phyloP scores from a whole-genome alignment of 2,329 filamentous ascomycete species.

The Beauveria sp. region DNA sequence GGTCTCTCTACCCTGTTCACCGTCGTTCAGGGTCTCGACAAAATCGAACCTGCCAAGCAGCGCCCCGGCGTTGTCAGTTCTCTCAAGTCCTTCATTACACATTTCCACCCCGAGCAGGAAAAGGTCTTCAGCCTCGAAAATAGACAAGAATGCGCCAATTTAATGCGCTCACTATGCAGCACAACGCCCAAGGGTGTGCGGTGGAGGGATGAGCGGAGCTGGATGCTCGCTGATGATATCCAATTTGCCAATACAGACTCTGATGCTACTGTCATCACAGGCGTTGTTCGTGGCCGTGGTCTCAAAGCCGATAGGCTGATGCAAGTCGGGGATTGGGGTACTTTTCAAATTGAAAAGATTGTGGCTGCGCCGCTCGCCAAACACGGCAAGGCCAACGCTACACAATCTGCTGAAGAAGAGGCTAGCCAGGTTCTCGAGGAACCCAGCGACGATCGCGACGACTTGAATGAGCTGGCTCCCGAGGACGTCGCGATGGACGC shows the following conservation, averaged over 20 bases:
- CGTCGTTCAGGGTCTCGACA: conserved; percentile 71
- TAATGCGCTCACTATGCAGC: conserved; percentile 85
- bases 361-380: conserved; percentile 62
- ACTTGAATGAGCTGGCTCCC: conserved; percentile 74
- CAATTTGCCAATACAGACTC: conserved; percentile 56
- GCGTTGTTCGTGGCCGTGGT: conserved; percentile 76
- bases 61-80: conserved; percentile 69
- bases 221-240: conserved; percentile 85
- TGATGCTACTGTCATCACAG: conserved; percentile 68
- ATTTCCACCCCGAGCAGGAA: conserved; percentile 89
- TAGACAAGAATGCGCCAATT: conserved; percentile 82
- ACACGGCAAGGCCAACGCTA: conserved; percentile 59
- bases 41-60: conserved; percentile 72
- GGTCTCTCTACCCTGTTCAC: conserved; percentile 90
- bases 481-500: conserved; percentile 71
- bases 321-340: conserved; percentile 88
- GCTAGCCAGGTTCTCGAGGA: conserved; percentile 55
- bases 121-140: conserved; percentile 86
- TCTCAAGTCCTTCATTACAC: conserved; percentile 84
- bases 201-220: conserved; percentile 92
- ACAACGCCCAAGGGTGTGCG: conserved; percentile 88
- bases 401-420: conserved; percentile 56
- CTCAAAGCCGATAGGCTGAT: conserved; percentile 85
- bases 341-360: conserved; percentile 88
- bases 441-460: conserved; percentile 74